These are phyloP conservation scores for Allium sativum DNA, from an alignment of 106 monocot species.

Conservation along the genomic window DNA sequence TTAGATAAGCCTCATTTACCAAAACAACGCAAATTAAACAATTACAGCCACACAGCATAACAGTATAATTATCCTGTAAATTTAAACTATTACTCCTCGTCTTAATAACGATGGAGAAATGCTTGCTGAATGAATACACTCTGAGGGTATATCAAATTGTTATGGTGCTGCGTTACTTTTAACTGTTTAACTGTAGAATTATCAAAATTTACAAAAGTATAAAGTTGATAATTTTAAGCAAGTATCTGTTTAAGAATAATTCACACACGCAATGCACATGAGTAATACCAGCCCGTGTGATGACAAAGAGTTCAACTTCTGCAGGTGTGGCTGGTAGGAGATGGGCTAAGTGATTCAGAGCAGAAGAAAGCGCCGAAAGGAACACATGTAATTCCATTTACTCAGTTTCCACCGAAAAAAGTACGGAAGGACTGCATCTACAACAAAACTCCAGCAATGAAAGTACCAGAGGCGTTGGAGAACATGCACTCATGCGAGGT, in stretches of 20 bases:
- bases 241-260: neutral
- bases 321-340: slow-evolving; percentile 62
- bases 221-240: too few relatives aligned
- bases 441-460: slow-evolving; percentile 68
- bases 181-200: too few relatives aligned
- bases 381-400: slow-evolving; percentile 46
- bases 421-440: slow-evolving; percentile 53
- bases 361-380: slow-evolving; percentile 48
- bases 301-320: neutral
- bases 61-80: too few relatives aligned
- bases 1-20: too few relatives aligned
- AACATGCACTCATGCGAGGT: slow-evolving; percentile 87
- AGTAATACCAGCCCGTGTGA: too few relatives aligned
- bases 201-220: too few relatives aligned
- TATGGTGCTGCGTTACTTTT: too few relatives aligned
- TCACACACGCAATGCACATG: neutral
- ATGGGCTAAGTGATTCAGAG: slow-evolving; percentile 34
- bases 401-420: slow-evolving; percentile 53
- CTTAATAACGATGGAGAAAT: too few relatives aligned
- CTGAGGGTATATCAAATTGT: neutral
- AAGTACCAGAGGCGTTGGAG: slow-evolving; percentile 34
- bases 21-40: too few relatives aligned
- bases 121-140: too few relatives aligned
- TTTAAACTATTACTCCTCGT: too few relatives aligned
- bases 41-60: too few relatives aligned